Conservation (phyloP, 2,329 filamentous ascomycete genomes). For the Akanthomyces lecanii region DNA sequence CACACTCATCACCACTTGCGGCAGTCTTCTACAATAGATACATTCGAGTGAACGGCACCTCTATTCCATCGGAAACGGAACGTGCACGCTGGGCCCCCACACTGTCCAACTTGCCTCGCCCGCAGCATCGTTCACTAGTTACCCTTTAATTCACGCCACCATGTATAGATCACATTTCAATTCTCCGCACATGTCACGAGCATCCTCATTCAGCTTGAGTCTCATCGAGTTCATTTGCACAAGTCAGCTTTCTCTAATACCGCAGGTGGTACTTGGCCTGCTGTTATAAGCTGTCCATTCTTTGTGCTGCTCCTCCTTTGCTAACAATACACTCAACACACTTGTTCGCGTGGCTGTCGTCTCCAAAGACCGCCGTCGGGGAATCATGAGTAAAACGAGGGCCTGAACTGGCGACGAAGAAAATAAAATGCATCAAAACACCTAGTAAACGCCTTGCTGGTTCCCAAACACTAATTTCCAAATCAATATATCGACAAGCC, state of each 20-base stretch:
- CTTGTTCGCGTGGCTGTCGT: neutral
- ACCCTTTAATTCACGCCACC: too few species aligned
- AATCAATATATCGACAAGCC: neutral
- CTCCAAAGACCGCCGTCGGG: neutral
- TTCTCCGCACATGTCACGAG: too few species aligned
- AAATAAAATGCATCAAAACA: neutral
- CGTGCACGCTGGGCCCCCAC: too few species aligned
- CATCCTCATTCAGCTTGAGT: too few species aligned
- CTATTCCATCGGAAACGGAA: too few species aligned
- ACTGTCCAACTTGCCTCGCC: too few species aligned
- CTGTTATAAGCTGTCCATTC: neutral
- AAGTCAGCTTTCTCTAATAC: neutral
- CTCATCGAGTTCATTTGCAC: neutral
- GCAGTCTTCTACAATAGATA: too few species aligned
- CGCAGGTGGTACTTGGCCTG: neutral
- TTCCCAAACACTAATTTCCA: neutral
- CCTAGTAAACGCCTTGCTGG: slow-evolving; percentile 10
- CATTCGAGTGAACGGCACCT: too few species aligned
- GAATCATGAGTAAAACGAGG: neutral
- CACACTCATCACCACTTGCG: too few species aligned
- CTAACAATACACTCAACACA: slow-evolving; percentile 7
- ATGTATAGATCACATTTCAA: too few species aligned
- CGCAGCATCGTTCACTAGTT: too few species aligned
- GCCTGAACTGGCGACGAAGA: neutral
- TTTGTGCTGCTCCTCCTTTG: neutral